Conservation (phyloP, 495 filamentous ascomycete species). For the Glarea lozoyensis region DNA sequence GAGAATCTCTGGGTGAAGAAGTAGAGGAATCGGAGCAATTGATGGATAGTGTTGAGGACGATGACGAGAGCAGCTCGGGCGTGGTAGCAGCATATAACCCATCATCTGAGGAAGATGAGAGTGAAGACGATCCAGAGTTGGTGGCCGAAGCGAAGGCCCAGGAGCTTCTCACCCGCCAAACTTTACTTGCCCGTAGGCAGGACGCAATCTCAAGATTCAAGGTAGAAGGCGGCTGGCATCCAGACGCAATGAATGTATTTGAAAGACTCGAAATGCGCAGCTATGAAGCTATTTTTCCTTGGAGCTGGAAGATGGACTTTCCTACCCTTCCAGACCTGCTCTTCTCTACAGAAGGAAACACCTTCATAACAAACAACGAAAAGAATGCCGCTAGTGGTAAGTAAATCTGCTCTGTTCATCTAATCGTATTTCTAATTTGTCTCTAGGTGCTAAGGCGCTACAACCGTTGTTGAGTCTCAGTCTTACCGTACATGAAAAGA, state of each 20-base stretch:
- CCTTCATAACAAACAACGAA: conserved; percentile 36
- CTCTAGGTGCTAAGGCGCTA: conserved; percentile 15
- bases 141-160: conserved; percentile 15
- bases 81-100: background rate
- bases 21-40: no score
- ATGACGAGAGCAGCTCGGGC: background rate
- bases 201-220: conserved; percentile 11
- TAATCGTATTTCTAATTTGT: background rate
- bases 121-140: conserved; percentile 10
- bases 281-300: conserved; percentile 47
- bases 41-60: no score
- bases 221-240: conserved; percentile 31
- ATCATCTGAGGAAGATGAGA: conserved; percentile 1
- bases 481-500: conserved; percentile 11
- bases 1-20: no score
- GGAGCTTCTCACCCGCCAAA: conserved; percentile 20
- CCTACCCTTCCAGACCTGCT: conserved; percentile 46
- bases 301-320: conserved; percentile 52
- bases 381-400: conserved; percentile 10
- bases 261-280: conserved; percentile 48
- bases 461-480: conserved; percentile 14
- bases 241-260: conserved; percentile 46
- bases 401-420: background rate
- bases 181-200: conserved; percentile 16
- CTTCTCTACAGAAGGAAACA: conserved; percentile 38